phyloP scores from a whole-genome alignment of 257 asterid genomes.

The Nicotiana noctiflora region DNA sequence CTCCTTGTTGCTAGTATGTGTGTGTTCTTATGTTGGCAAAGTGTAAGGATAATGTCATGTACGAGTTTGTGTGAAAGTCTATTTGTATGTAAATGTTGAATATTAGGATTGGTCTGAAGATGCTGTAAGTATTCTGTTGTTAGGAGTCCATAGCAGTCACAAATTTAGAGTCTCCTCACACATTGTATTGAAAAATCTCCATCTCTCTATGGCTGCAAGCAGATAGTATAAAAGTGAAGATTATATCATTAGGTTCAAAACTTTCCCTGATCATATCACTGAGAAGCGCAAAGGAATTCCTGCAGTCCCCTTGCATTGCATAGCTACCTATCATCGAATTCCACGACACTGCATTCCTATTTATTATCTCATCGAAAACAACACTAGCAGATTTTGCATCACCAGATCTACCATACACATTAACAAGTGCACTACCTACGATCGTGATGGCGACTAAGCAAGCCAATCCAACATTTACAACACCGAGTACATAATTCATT shows the following conservation, averaged over 20 bases:
- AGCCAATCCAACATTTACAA: too few species aligned
- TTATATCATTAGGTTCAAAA: slow-evolving; percentile 40
- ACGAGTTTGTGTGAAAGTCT: too few species aligned
- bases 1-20: too few species aligned
- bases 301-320: slow-evolving; percentile 44
- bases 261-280: slow-evolving; percentile 35
- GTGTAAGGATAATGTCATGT: too few species aligned
- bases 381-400: slow-evolving; percentile 40
- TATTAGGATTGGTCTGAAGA: too few species aligned
- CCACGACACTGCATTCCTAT: slow-evolving; percentile 48
- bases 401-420: slow-evolving; percentile 54
- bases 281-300: slow-evolving; percentile 34
- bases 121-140: too few species aligned
- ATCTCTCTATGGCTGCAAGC: slow-evolving; percentile 50
- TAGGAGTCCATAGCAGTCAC: slow-evolving; percentile 37
- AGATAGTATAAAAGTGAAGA: slow-evolving; percentile 44
- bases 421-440: slow-evolving; percentile 51
- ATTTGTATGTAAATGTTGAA: too few species aligned
- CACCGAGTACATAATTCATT: too few species aligned
- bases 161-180: slow-evolving; percentile 23
- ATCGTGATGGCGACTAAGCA: too few species aligned
- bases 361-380: slow-evolving; percentile 40
- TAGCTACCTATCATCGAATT: slow-evolving; percentile 55
- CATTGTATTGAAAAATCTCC: slow-evolving; percentile 40
- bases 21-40: too few species aligned